These are phyloP conservation scores for Pseudohalonectria lignicola DNA, from an alignment of 2,329 filamentous ascomycete species.

Conservation along the genomic window DNA sequence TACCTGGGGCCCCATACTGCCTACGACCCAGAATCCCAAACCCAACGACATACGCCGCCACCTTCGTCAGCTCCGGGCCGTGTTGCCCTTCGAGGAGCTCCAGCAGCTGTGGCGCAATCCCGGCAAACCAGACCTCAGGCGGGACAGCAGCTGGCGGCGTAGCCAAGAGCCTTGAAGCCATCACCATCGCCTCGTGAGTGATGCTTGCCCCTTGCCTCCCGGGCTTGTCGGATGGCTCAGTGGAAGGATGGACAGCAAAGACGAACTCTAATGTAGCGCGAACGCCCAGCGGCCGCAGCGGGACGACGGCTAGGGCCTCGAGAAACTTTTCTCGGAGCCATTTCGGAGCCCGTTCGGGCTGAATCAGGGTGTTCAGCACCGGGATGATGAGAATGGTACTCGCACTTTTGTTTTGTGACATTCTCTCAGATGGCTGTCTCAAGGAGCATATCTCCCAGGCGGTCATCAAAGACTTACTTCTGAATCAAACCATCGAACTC, in stretches of 20 bases:
- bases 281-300: constrained; percentile 52
- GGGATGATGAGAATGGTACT: constrained; percentile 40
- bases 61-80: constrained; percentile 45
- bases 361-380: constrained; percentile 51
- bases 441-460: too few species aligned
- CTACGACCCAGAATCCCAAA: constrained; percentile 57
- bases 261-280: constrained; percentile 60
- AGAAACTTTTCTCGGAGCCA: constrained; percentile 51
- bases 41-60: constrained; percentile 50
- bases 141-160: constrained; percentile 43
- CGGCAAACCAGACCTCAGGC: constrained; percentile 47
- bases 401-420: too few species aligned
- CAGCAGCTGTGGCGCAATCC: constrained; percentile 50
- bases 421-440: too few species aligned
- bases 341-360: constrained; percentile 44
- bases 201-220: constrained; percentile 52
- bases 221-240: constrained; percentile 24
- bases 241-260: constrained; percentile 54
- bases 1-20: constrained; percentile 52
- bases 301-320: constrained; percentile 46
- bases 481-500: constrained; percentile 37
- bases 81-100: constrained; percentile 49
- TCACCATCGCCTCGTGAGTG: constrained; percentile 55
- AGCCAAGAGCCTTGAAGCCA: constrained; percentile 51
- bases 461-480: too few species aligned